These are phyloP conservation scores for Leishmania gerbilli DNA, from an alignment of 208 protist genomes.

Conservation along the genomic window DNA sequence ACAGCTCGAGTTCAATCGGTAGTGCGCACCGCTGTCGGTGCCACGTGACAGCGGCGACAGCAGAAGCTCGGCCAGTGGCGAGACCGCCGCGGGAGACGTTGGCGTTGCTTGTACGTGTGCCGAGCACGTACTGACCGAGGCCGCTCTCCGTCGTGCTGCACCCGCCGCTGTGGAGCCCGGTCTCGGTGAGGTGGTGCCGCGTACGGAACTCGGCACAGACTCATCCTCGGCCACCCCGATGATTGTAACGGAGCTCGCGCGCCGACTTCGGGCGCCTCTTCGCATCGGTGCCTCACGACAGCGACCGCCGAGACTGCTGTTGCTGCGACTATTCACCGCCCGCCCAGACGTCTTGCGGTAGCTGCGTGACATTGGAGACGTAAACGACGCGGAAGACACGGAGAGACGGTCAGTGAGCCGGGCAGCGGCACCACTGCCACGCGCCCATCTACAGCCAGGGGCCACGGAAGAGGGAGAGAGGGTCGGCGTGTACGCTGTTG, in stretches of 20 bases:
- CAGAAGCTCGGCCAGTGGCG: neutral
- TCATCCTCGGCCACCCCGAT: neutral
- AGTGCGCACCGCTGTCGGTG: neutral
- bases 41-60: neutral
- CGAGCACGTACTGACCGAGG: too few species aligned
- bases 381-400: neutral
- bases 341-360: neutral
- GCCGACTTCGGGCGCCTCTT: neutral
- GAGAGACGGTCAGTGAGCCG: neutral
- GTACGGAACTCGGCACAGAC: neutral
- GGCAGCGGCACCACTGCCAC: neutral
- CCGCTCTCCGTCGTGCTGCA: neutral
- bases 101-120: neutral
- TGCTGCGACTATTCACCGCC: neutral
- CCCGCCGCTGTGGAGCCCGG: neutral
- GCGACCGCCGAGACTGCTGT: constrained; percentile 6
- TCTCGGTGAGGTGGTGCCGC: neutral
- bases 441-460: neutral
- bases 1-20: neutral
- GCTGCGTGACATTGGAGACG: neutral
- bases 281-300: neutral
- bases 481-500: neutral
- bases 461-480: neutral
- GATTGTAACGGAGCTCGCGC: constrained; percentile 7
- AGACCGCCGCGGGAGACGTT: neutral